Percentiles rank a stretch among this genome's conserved stretches.
phyloP scores from a whole-genome alignment of 1,284 basidiomycete genomes.

The Tilletia indica region DNA sequence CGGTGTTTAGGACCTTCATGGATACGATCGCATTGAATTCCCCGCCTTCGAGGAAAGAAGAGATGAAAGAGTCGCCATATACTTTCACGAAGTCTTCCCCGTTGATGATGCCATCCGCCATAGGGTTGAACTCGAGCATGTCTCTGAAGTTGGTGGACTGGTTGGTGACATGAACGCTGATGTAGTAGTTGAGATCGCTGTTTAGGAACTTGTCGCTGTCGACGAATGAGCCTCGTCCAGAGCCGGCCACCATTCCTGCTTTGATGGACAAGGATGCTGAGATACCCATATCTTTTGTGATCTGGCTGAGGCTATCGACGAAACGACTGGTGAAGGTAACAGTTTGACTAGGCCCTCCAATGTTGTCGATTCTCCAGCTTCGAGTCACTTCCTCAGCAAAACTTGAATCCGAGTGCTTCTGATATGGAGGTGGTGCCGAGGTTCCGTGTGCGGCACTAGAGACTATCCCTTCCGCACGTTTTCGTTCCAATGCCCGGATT shows the following conservation, averaged over 20 bases:
- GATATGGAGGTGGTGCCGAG: background rate
- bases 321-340: constrained; percentile 11
- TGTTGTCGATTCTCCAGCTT: constrained; percentile 5
- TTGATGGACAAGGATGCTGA: constrained; percentile 17
- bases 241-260: constrained; percentile 12
- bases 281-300: constrained; percentile 18
- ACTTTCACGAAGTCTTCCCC: background rate
- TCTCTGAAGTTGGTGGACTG: constrained; percentile 16
- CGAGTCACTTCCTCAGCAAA: background rate
- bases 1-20: constrained; percentile 14
- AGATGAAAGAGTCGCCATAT: constrained; percentile 17
- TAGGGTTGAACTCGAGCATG: constrained; percentile 10
- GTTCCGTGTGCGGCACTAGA: background rate
- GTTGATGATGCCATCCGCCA: constrained; percentile 3
- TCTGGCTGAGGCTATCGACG: constrained; percentile 7
- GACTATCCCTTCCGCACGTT: background rate
- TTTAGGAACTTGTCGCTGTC: constrained; percentile 12
- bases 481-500: background rate
- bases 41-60: constrained; percentile 15
- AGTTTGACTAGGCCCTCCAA: constrained; percentile 18
- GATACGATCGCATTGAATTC: constrained; percentile 16
- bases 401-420: background rate
- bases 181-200: constrained; percentile 16
- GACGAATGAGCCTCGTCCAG: constrained; percentile 11
- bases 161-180: constrained; percentile 6